Base-by-base conservation (phyloP, 169 alveolate genomes). In the Plasmodium malariae region DNA sequence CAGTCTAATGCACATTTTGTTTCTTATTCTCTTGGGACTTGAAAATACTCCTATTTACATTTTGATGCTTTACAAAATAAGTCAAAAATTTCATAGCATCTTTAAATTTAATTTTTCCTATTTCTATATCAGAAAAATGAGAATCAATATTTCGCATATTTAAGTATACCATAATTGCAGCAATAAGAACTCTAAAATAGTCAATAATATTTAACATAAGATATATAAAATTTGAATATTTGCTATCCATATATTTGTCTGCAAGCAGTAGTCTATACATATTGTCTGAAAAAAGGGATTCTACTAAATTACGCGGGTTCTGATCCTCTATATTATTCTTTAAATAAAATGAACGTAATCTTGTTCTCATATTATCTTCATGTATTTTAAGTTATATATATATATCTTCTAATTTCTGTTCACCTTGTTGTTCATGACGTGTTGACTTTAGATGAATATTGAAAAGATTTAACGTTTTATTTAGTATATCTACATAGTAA, bases 181-280 rank as follows among this genome's bases (percentile, higher is more conserved):
- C 62, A 21, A 76, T n/a, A 19, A 59, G n/a, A 19, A 62, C 60
- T n/a, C 54, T 48, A 24, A 60, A 19, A 68, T 76, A 76, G n/a
- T 17, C 43, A 24, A 60, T 3, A 30, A 76, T 21, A 12, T 12
- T 21, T 32, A 62, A 17, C 63, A 76, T 17, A 24, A 76, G 74
- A n/a, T 34, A 37, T 19, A 76, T 43, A 62, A 60, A 60, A n/a
- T 76, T 40, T 30, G 40, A 1, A 34, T 76, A 28, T 49, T 28
- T 5, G 3, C 21, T 9, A 3, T 21, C 48, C n/a, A 3, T 19
- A 48, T 76, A 76, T 49, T 43, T 37, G 43, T 76, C 55, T 34
- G 34, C 21, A 28, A 76, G 12, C 3, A 0, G 4, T 26, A 34
- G 34, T 49, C 74, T 76, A 76, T 60, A 76, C 7, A 1, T 21